Percentiles rank a stretch among this genome's conserved stretches.
Evolutionary conservation across 1,284 basidiomycete species (phyloP).

Genomic region (Apiotrichum veenhuisii): DNA sequence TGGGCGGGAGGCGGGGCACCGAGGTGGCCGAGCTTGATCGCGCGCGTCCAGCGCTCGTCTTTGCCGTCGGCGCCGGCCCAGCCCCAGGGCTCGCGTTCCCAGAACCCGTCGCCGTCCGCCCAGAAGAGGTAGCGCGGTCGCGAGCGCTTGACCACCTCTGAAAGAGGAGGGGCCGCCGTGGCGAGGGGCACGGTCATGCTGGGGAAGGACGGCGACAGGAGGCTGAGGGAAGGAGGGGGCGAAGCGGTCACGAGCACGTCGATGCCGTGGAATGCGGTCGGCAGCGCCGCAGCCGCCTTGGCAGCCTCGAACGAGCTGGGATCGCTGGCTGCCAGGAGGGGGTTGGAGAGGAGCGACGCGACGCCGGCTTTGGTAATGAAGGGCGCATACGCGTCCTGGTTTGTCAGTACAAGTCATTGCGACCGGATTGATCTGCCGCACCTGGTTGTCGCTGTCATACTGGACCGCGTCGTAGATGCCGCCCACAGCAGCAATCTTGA

Average conservation of each 20-base stretch:
- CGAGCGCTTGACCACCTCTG: constrained; percentile 58
- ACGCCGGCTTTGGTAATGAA: constrained; percentile 66
- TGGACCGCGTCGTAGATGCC: constrained; percentile 66
- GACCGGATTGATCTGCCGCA: neutral
- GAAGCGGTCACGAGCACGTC: constrained; percentile 79
- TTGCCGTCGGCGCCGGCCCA: constrained; percentile 63
- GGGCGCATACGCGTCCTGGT: constrained; percentile 65
- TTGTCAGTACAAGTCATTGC: neutral
- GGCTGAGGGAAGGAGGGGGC: constrained; percentile 68
- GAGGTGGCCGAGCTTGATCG: constrained; percentile 81
- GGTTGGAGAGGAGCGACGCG: constrained; percentile 60
- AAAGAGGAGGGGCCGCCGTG: constrained; percentile 59
- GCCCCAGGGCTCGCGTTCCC: constrained; percentile 85
- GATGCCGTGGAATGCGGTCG: constrained; percentile 57
- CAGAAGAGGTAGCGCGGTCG: constrained; percentile 52
- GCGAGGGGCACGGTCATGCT: constrained; percentile 51
- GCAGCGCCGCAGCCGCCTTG: constrained; percentile 61
- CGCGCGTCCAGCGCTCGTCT: constrained; percentile 63
- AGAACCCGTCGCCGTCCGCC: constrained; percentile 62
- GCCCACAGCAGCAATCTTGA: constrained; percentile 80
- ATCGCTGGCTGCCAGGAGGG: constrained; percentile 44
- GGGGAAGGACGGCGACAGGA: constrained; percentile 59
- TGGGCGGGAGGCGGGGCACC: constrained; percentile 56
- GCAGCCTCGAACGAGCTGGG: constrained; percentile 63
- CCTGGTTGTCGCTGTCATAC: constrained; percentile 43